Percentiles rank a stretch among this genome's conserved stretches.
Conservation (phyloP, 176 grass and related monocot species). For the Lolium rigidum region DNA sequence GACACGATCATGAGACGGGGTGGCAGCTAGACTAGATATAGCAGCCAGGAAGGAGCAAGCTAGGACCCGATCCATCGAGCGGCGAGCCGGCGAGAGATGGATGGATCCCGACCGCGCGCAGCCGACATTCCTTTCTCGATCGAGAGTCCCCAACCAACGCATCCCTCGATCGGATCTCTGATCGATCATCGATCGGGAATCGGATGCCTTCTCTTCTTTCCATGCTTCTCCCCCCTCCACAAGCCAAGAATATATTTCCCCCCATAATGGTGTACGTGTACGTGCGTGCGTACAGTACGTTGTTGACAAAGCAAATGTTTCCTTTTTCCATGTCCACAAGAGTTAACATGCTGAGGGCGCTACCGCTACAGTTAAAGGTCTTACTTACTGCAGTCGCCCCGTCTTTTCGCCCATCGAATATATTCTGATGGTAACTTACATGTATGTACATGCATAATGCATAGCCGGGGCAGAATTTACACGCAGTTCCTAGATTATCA, state of each 20-base stretch:
- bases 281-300: conserved; percentile 1
- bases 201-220: conserved; percentile 61
- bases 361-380: not conserved
- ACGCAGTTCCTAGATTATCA: not conserved
- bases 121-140: conserved; percentile 57
- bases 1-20: not conserved
- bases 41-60: not conserved
- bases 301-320: conserved; percentile 7
- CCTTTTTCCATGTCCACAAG: conserved; percentile 35
- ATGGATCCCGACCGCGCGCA: not conserved
- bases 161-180: conserved; percentile 40
- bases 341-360: not conserved
- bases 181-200: conserved; percentile 43
- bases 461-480: not conserved
- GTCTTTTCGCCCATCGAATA: not conserved
- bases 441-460: not conserved
- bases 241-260: conserved; percentile 45
- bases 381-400: not conserved
- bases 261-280: not conserved
- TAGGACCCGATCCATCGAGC: not conserved
- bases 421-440: conserved; percentile 8
- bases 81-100: not conserved
- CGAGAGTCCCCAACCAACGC: conserved; percentile 44
- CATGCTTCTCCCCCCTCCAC: conserved; percentile 15
- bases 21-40: not conserved